Percentiles rank a stretch among this genome's conserved stretches.
phyloP scores from a whole-genome alignment of 2,329 filamentous ascomycete species.

The Phoma sp. region DNA sequence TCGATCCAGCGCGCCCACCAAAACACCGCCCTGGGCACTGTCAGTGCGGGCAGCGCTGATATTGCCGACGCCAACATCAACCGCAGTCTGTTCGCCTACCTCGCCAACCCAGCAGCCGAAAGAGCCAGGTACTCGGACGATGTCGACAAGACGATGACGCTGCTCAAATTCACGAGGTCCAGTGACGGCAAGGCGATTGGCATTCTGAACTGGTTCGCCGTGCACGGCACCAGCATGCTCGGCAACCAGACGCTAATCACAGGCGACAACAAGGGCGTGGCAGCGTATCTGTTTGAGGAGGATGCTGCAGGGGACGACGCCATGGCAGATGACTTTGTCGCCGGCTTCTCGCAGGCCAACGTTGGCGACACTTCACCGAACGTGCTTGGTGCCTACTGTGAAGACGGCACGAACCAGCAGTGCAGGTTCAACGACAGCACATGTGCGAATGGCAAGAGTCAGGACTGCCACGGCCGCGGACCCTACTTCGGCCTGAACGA shows the following conservation, averaged over 20 bases:
- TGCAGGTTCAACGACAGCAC: constrained; percentile 85
- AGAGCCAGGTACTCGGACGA: constrained; percentile 70
- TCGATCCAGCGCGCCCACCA: constrained; percentile 84
- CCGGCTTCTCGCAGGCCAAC: constrained; percentile 89
- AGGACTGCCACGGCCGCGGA: constrained; percentile 76
- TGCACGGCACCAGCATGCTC: constrained; percentile 89
- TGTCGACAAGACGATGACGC: constrained; percentile 78
- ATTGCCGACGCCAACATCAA: constrained; percentile 84
- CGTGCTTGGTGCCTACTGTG: constrained; percentile 84
- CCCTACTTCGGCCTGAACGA: constrained; percentile 72
- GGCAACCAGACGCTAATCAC: constrained; percentile 90
- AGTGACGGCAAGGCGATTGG: constrained; percentile 79
- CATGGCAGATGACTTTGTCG: constrained; percentile 73
- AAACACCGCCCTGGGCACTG: constrained; percentile 70
- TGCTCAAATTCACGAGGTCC: constrained; percentile 77
- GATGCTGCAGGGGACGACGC: constrained; percentile 58
- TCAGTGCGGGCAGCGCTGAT: constrained; percentile 73
- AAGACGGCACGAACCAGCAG: constrained; percentile 73
- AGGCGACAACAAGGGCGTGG: constrained; percentile 97
- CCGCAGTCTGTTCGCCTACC: constrained; percentile 84
- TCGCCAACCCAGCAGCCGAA: constrained; percentile 81
- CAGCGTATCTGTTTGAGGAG: constrained; percentile 82
- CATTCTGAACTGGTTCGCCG: constrained; percentile 87
- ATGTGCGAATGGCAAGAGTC: constrained; percentile 71
- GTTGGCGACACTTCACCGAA: constrained; percentile 93